Evolutionary conservation across 169 alveolate species (phyloP).

Genomic region (Theileria annulata): DNA sequence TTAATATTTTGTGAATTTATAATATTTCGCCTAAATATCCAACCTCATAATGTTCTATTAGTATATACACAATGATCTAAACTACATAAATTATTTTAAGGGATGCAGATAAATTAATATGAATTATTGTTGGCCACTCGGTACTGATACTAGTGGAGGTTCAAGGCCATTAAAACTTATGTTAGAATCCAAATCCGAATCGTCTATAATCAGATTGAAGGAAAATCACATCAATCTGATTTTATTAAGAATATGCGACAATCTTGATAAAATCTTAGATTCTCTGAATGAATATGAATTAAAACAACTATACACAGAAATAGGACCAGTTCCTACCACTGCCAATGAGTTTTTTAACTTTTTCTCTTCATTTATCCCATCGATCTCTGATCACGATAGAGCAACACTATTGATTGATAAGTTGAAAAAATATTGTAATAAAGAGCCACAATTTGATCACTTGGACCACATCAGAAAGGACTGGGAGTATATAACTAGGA

Average conservation of each 20-base stretch:
- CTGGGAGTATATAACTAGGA: not conserved
- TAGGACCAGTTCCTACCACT: slow-evolving; percentile 1
- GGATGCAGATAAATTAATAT: not conserved
- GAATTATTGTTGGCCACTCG: slow-evolving; percentile 3
- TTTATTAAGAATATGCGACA: not conserved
- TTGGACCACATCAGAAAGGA: slow-evolving; percentile 3
- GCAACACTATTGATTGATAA: not conserved
- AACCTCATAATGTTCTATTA: not conserved
- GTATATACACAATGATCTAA: not conserved
- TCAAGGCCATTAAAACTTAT: slow-evolving; percentile 18
- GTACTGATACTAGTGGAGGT: slow-evolving; percentile 2
- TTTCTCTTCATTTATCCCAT: not conserved
- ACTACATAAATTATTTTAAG: not conserved
- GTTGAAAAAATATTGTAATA: not conserved
- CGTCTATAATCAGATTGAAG: not conserved
- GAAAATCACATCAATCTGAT: slow-evolving; percentile 11
- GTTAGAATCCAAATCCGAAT: slow-evolving; percentile 11
- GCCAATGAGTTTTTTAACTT: slow-evolving; percentile 1
- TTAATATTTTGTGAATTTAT: not conserved
- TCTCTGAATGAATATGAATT: slow-evolving; percentile 7
- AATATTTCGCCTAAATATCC: not conserved
- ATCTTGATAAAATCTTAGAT: slow-evolving; percentile 4
- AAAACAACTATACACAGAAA: not conserved
- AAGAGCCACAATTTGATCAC: not conserved
- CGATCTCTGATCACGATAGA: not conserved